Conservation (phyloP, 129 eudicot genomes). For the Pulicaria dysenterica region DNA sequence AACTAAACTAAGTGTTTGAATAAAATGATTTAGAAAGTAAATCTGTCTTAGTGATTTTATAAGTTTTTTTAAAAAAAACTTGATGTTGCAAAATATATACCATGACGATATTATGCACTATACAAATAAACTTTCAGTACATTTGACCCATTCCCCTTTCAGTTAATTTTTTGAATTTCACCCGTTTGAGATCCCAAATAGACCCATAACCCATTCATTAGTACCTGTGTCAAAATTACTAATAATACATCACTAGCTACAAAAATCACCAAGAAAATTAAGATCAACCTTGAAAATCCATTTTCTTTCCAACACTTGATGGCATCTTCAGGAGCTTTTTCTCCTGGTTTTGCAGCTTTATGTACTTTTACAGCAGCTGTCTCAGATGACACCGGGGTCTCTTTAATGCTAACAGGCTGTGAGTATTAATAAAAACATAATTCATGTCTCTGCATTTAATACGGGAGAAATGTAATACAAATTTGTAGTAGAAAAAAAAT, state of each 20-base stretch:
- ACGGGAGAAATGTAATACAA: neutral
- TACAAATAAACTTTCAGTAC: neutral
- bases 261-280: neutral
- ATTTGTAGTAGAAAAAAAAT: neutral
- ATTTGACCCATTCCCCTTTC: neutral
- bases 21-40: too few species aligned
- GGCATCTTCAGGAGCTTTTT: conserved; percentile 63
- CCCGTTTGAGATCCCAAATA: neutral
- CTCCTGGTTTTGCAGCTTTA: conserved; percentile 75
- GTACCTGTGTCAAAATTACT: neutral
- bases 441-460: conserved; percentile 3
- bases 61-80: too few species aligned
- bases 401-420: conserved; percentile 47
- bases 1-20: neutral
- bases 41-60: too few species aligned
- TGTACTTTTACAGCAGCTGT: conserved; percentile 32
- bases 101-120: neutral
- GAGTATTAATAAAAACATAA: conserved; percentile 32
- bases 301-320: conserved; percentile 76
- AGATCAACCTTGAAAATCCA: conserved; percentile 82
- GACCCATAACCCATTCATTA: neutral
- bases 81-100: neutral
- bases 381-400: conserved; percentile 32
- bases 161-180: neutral
- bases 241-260: neutral